Evolutionary conservation across 306 rosid species (phyloP).

Genomic region (Phaseolus lunatus): DNA sequence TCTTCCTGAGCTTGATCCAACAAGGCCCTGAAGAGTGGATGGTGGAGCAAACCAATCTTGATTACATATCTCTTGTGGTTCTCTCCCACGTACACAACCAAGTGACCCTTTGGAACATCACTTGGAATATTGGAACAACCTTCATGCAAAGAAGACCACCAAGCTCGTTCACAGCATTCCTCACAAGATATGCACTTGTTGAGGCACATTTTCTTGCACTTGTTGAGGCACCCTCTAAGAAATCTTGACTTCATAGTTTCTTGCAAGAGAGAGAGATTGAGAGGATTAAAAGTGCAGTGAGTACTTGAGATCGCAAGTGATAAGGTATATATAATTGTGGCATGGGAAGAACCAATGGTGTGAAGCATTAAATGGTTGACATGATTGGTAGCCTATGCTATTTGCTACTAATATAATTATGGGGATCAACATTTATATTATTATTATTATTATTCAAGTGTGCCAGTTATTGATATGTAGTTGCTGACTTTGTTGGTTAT

Average conservation of each 20-base stretch:
- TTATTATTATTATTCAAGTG: conserved; percentile 23
- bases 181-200: conserved; percentile 41
- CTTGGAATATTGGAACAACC: conserved; percentile 66
- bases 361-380: conserved; percentile 66
- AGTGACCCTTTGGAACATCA: conserved; percentile 97
- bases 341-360: conserved; percentile 44
- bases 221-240: conserved; percentile 67
- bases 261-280: neutral
- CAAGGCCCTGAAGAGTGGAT: conserved; percentile 84
- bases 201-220: conserved; percentile 71
- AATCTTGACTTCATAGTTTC: conserved; percentile 50
- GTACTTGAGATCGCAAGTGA: conserved; percentile 50
- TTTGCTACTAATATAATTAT: conserved; percentile 16
- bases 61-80: conserved; percentile 79
- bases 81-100: conserved; percentile 86
- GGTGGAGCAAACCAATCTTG: conserved; percentile 68
- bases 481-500: conserved; percentile 49
- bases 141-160: conserved; percentile 59
- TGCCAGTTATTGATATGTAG: conserved; percentile 34
- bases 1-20: conserved; percentile 90
- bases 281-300: conserved; percentile 39
- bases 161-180: conserved; percentile 60
- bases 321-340: conserved; percentile 66
- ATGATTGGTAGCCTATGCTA: conserved; percentile 58
- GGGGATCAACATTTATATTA: conserved; percentile 40